A percentile compares a stretch with the other conserved stretches of the same genome.
Evolutionary conservation across 2,329 filamentous ascomycete species (phyloP).

Genomic region (Mycosphaerelloides madeirae): DNA sequence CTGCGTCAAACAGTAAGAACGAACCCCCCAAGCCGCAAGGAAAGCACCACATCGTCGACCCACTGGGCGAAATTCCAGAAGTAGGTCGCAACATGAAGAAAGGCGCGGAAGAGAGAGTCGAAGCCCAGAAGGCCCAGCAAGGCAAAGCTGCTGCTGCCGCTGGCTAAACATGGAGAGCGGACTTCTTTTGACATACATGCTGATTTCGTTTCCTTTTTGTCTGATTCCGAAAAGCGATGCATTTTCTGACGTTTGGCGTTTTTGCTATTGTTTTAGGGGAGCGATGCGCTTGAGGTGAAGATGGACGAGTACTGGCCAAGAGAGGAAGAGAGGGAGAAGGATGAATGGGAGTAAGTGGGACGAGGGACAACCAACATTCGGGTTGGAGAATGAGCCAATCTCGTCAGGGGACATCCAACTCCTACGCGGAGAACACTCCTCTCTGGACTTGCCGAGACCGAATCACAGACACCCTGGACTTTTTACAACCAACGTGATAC

Average conservation of each 20-base stretch:
- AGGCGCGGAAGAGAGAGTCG: background rate
- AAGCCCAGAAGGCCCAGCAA: conserved; percentile 6
- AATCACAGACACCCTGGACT: too few relatives aligned
- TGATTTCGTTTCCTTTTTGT: background rate
- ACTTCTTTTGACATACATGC: background rate
- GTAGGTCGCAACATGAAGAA: conserved; percentile 7
- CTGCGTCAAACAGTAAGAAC: conserved; percentile 18
- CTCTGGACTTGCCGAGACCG: too few relatives aligned
- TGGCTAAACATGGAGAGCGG: conserved; percentile 5
- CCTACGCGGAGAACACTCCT: too few relatives aligned
- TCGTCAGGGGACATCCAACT: too few relatives aligned
- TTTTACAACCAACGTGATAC: too few relatives aligned
- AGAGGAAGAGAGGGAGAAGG: too few relatives aligned
- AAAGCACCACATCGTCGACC: conserved; percentile 11
- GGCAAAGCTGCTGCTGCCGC: conserved; percentile 1
- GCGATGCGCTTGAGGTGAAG: conserved; percentile 7
- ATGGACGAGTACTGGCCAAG: background rate
- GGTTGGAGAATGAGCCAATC: too few relatives aligned
- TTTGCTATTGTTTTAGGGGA: conserved; percentile 13
- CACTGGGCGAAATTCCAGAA: conserved; percentile 12
- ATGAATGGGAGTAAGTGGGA: too few relatives aligned
- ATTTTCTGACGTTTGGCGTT: conserved; percentile 15
- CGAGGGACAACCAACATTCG: too few relatives aligned
- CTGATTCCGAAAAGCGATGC: conserved; percentile 1
- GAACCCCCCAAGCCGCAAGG: background rate